A percentile compares a stretch with the other conserved stretches of the same genome.
Conservation (phyloP, 176 grass and related monocot species). For the Carex kokanica region DNA sequence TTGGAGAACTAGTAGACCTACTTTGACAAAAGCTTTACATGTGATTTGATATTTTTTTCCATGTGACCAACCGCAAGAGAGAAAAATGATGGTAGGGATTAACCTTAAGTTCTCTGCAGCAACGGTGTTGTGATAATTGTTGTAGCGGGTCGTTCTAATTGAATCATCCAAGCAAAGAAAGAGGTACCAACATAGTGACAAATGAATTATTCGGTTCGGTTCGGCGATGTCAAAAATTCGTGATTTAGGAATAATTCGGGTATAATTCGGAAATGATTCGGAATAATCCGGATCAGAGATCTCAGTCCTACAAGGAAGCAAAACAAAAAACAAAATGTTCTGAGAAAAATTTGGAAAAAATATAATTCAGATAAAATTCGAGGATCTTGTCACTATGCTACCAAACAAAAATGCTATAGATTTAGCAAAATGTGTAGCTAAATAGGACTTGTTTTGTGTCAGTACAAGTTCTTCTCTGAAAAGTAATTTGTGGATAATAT, state of each 20-base stretch:
- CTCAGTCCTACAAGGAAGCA: too few species aligned
- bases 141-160: background rate
- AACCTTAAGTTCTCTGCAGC: background rate
- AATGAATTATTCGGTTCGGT: too few species aligned
- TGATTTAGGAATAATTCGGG: too few species aligned
- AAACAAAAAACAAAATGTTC: background rate
- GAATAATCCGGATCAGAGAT: too few species aligned
- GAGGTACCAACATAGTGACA: too few species aligned
- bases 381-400: too few species aligned
- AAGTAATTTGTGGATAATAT: too few species aligned
- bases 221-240: too few species aligned
- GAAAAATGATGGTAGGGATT: background rate
- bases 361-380: too few species aligned
- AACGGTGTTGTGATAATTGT: background rate
- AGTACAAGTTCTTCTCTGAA: too few species aligned
- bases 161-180: background rate
- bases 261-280: too few species aligned
- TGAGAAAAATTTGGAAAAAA: too few species aligned
- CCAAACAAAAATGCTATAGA: background rate
- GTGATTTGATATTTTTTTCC: conserved; percentile 15
- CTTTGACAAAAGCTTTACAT: conserved; percentile 22
- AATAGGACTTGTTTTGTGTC: background rate
- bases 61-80: conserved; percentile 28
- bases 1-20: conserved; percentile 27
- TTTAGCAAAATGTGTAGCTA: background rate